A percentile compares a stretch with the other conserved stretches of the same genome.
These are phyloP conservation scores for Beauveria sp. DNA, from an alignment of 2,329 filamentous ascomycete species.

Conservation along the genomic window DNA sequence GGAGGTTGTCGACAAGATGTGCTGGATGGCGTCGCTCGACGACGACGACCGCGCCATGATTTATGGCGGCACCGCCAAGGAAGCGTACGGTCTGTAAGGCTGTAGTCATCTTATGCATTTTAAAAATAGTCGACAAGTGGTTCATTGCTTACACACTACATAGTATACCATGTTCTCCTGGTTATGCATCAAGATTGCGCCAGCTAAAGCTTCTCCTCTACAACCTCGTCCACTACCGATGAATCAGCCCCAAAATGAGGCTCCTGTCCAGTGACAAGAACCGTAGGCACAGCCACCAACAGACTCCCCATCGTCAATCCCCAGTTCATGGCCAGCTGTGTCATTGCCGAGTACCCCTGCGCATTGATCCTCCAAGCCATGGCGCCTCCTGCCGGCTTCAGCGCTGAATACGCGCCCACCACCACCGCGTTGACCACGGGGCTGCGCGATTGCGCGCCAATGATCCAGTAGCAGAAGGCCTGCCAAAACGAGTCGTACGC, in stretches of 20 bases:
- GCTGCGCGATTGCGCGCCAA: constrained; percentile 34
- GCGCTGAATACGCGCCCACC: constrained; percentile 76
- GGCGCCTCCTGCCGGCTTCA: constrained; percentile 77
- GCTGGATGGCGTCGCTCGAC: constrained; percentile 53
- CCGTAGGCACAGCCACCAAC: neutral
- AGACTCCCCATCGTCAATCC: neutral
- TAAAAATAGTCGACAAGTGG: no score
- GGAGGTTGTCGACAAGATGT: constrained; percentile 58
- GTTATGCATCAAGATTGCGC: no score
- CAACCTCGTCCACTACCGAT: neutral
- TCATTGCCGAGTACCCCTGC: neutral
- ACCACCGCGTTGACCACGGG: constrained; percentile 86
- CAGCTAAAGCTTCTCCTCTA: neutral
- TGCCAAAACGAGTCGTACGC: constrained; percentile 89
- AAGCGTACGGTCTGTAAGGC: constrained; percentile 54
- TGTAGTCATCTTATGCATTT: no score
- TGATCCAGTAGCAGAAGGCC: constrained; percentile 81
- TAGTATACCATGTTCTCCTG: no score
- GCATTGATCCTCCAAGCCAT: constrained; percentile 53
- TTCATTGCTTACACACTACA: no score
- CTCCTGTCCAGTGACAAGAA: neutral
- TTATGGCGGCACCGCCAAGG: constrained; percentile 64
- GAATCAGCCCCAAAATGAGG: neutral
- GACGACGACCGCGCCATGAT: constrained; percentile 57
- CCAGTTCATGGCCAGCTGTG: neutral